Evolutionary conservation across 2,329 filamentous ascomycete genomes (phyloP), one percentile per base, ranked within the genome.

Genomic region (Hymenoscyphus fructigenus): DNA sequence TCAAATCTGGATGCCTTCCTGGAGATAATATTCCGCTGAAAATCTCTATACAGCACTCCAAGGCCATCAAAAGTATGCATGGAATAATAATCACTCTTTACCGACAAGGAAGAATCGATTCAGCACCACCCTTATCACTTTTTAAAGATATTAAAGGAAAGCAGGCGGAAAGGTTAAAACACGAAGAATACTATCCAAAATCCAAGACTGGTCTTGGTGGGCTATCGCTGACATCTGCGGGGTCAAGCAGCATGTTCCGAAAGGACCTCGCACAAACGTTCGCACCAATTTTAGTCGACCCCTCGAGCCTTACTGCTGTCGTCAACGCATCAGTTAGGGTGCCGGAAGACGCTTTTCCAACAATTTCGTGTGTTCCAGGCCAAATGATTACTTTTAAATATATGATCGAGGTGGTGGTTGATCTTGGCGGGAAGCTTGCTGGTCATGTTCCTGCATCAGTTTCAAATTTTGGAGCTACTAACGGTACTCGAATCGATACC

Each of bases 381-480:
- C 89, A 91, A 38, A 95, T 98, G 88, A 95, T 99, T 69, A 93
- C 89, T 71, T 98, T 99, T 80, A 92, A 90, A 70, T 98, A 99
- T 74, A 91, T 93, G 70, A 85, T 97, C 23, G 95, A 99, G 77
- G 91, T 97, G 2, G 89, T 98, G 32, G 87, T 97, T 26, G 95
- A 99, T 75, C 83, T 98, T 0, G 93, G 95, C 57, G 94, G 94
- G 44, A 95, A 92, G 75, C 80, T 97, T 50, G 86, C 89, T 1
- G 87, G 86, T n/a, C 71, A 75, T 57, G 66, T 76, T 61, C 75
- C 75, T 50, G 61, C 60, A 56, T 69, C 68, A 62, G 70, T 66
- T 28, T 28, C 26, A 10, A 57, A 32, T n/a, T 69, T 60, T 58
- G 61, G 68, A 38, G 36, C 47, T 53, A 53, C 47, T 23, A 53